Conservation (phyloP, 495 filamentous ascomycete genomes). For the Hyaloscypha finlandica region DNA sequence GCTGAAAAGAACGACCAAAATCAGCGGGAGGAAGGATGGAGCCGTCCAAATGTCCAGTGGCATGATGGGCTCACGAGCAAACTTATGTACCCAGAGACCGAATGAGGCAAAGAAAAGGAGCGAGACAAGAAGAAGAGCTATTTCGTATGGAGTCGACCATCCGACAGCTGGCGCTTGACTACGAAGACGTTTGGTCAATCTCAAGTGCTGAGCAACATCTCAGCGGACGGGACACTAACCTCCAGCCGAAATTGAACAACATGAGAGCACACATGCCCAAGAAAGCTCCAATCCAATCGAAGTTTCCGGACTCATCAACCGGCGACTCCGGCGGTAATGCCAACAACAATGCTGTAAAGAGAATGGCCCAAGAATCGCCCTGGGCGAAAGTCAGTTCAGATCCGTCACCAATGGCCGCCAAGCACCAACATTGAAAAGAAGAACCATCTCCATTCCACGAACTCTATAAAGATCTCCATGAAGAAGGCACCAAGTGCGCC, state of each 20-base stretch:
- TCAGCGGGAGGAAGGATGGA: constrained; percentile 49
- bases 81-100: constrained; percentile 47
- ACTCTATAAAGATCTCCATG: constrained; percentile 44
- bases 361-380: constrained; percentile 39
- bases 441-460: constrained; percentile 49
- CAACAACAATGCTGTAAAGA: constrained; percentile 36
- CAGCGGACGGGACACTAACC: constrained; percentile 34
- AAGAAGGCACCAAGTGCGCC: constrained; percentile 47
- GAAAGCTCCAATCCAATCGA: constrained; percentile 53
- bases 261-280: constrained; percentile 48
- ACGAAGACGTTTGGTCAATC: neutral
- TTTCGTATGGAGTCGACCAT: constrained; percentile 49
- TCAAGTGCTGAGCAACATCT: constrained; percentile 3
- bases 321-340: constrained; percentile 44
- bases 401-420: no score
- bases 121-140: constrained; percentile 46
- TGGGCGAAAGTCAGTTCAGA: constrained; percentile 12
- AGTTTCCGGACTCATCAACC: constrained; percentile 43
- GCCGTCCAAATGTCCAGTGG: constrained; percentile 53
- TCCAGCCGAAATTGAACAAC: constrained; percentile 58
- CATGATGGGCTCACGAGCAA: constrained; percentile 47
- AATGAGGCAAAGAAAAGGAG: constrained; percentile 44
- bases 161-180: constrained; percentile 55
- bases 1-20: constrained; percentile 50
- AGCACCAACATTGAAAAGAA: constrained; percentile 34